Evolutionary conservation across 2,329 filamentous ascomycete species (phyloP).

Genomic region (Metarhizium album): DNA sequence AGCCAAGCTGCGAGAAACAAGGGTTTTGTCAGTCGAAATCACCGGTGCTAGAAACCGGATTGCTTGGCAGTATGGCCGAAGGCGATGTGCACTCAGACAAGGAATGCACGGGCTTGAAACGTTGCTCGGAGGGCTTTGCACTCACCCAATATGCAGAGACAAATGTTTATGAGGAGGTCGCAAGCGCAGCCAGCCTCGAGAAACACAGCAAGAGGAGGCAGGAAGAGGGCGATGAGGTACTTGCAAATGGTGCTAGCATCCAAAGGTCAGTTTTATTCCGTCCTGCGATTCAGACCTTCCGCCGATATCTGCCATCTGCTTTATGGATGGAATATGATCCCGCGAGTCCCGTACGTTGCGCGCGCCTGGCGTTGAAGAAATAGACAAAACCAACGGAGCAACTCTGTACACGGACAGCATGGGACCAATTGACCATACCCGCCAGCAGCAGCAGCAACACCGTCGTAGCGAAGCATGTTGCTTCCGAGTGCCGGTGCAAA

Average conservation of each 20-base stretch:
- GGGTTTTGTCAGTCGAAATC: background rate
- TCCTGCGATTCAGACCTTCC: background rate
- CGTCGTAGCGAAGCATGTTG: constrained; percentile 7
- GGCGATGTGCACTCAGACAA: too few relatives aligned
- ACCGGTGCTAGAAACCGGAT: background rate
- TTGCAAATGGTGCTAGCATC: constrained; percentile 46
- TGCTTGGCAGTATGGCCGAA: background rate
- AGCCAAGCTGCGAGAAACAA: constrained; percentile 40
- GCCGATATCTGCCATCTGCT: background rate
- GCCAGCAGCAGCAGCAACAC: background rate
- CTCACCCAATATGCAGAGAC: constrained; percentile 63
- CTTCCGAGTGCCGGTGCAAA: background rate
- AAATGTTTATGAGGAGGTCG: constrained; percentile 86
- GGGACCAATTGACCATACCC: background rate
- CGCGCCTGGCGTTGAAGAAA: too few relatives aligned
- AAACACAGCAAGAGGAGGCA: constrained; percentile 87
- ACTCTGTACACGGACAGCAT: too few relatives aligned
- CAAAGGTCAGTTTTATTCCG: background rate
- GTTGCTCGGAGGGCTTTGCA: background rate
- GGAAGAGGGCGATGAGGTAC: constrained; percentile 76
- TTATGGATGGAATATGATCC: too few relatives aligned
- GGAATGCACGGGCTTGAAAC: too few relatives aligned
- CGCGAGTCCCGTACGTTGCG: too few relatives aligned
- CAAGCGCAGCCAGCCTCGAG: constrained; percentile 83
- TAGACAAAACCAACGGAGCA: too few relatives aligned